Evolutionary conservation across 495 filamentous ascomycete genomes (phyloP).

Genomic region (Niebla homalea): DNA sequence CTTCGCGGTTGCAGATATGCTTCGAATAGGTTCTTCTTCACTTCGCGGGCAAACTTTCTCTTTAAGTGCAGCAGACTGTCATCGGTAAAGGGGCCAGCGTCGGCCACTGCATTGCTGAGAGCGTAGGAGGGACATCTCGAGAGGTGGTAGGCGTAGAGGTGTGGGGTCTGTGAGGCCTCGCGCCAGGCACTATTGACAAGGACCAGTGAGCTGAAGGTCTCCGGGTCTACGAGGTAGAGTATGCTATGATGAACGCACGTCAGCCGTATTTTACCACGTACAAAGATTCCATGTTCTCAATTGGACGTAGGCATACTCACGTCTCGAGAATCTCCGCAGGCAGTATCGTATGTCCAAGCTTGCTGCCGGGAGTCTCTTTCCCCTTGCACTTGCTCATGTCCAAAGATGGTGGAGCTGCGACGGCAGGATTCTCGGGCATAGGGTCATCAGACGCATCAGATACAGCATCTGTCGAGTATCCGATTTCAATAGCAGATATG

Average conservation of each 20-base stretch:
- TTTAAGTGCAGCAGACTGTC: constrained; percentile 49
- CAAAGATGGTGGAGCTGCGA: no score
- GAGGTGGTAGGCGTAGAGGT: constrained; percentile 67
- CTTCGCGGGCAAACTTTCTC: constrained; percentile 51
- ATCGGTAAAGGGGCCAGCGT: constrained; percentile 29
- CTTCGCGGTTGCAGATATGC: constrained; percentile 56
- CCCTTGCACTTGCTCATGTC: constrained; percentile 2
- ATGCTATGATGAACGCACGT: constrained; percentile 38
- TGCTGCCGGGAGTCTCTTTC: background rate
- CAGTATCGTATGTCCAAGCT: constrained; percentile 4
- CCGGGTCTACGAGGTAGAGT: constrained; percentile 57
- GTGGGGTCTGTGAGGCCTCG: constrained; percentile 51
- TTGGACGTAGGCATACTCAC: constrained; percentile 4
- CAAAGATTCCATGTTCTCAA: no score
- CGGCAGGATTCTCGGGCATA: no score
- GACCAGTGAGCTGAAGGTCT: constrained; percentile 71
- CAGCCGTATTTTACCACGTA: no score
- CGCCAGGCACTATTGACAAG: constrained; percentile 72
- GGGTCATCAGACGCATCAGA: no score
- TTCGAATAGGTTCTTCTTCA: constrained; percentile 69
- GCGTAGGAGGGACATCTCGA: constrained; percentile 55
- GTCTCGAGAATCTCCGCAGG: constrained; percentile 14
- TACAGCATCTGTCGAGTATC: no score
- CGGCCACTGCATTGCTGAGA: constrained; percentile 34
- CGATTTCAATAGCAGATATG: no score